Percentiles rank a stretch among this genome's conserved stretches.
phyloP scores from a whole-genome alignment of 139 green algal genomes.

The Nannochloris sp. region DNA sequence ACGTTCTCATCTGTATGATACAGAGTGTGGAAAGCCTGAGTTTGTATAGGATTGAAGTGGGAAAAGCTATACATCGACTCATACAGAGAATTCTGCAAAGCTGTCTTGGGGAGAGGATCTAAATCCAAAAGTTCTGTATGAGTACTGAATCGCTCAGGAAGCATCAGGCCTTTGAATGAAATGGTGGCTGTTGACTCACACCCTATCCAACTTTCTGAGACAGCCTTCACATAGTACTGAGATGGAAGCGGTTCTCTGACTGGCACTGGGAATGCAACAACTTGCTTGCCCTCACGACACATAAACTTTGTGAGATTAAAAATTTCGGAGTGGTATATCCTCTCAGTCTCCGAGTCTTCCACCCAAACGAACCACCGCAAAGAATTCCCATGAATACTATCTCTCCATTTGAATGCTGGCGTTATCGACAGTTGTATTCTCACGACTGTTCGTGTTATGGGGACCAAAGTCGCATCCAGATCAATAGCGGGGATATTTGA shows the following conservation, averaged over 20 bases:
- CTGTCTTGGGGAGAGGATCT: constrained; percentile 77
- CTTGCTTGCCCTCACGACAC: constrained; percentile 51
- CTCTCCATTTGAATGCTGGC: constrained; percentile 71
- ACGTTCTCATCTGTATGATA: constrained; percentile 94
- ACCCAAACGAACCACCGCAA: constrained; percentile 80
- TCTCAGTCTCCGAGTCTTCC: constrained; percentile 86
- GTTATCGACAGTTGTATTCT: constrained; percentile 68
- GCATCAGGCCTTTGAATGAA: constrained; percentile 61
- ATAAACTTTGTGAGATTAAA: constrained; percentile 87
- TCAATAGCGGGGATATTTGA: constrained; percentile 65
- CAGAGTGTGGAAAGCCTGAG: constrained; percentile 92
- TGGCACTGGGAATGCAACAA: constrained; percentile 88
- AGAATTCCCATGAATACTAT: constrained; percentile 52
- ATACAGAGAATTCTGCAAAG: constrained; percentile 60
- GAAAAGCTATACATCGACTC: constrained; percentile 82
- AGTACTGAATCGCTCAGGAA: constrained; percentile 57
- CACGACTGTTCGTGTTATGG: constrained; percentile 92
- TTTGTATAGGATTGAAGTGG: constrained; percentile 99
- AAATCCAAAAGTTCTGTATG: constrained; percentile 88
- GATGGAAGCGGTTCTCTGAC: constrained; percentile 89
- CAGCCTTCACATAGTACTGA: constrained; percentile 58
- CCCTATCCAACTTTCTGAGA: constrained; percentile 74
- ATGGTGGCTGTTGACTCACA: constrained; percentile 55
- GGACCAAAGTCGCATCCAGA: constrained; percentile 70
- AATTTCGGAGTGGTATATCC: constrained; percentile 88